Conservation (phyloP, 1,139 yeast species). For the Geotrichum phurueaensis region DNA sequence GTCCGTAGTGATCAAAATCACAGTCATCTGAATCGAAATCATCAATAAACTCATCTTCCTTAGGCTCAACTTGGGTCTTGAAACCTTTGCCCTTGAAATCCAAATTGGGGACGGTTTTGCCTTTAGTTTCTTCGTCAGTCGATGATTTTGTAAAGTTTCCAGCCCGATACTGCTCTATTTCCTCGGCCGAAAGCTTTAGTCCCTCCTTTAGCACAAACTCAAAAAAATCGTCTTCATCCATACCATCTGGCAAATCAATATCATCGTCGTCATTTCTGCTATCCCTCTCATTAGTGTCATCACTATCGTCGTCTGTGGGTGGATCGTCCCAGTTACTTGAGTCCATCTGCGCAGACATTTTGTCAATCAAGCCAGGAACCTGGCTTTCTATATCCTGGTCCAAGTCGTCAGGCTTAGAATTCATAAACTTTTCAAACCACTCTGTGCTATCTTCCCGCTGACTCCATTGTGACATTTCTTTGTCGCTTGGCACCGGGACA, state of each 20-base stretch:
- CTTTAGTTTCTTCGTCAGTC: not conserved
- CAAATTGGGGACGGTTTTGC: not conserved
- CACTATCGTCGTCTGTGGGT: constrained; percentile 27
- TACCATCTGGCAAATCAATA: constrained; percentile 27
- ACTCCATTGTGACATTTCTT: not conserved
- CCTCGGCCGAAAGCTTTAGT: constrained; percentile 40
- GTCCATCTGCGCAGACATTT: constrained; percentile 16
- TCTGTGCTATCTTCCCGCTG: not conserved
- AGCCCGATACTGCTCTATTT: constrained; percentile 36
- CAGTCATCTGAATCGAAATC: not conserved
- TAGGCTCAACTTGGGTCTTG: not conserved
- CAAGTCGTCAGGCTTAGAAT: constrained; percentile 12
- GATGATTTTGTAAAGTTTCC: constrained; percentile 6
- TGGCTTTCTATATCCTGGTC: constrained; percentile 16
- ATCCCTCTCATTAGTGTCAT: constrained; percentile 29
- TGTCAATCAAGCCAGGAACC: constrained; percentile 25
- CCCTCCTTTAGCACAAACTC: constrained; percentile 54
- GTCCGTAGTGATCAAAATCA: not conserved
- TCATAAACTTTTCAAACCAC: not conserved
- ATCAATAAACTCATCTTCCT: not conserved
- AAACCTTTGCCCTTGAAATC: not conserved
- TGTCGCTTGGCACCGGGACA: not conserved
- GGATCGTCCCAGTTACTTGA: not conserved
- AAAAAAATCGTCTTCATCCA: constrained; percentile 59
- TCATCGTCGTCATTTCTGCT: constrained; percentile 20